Evolutionary conservation across 164 flowering plant genomes (phyloP), one percentile per base, ranked within the genome.

Genomic region (Piper betle): DNA sequence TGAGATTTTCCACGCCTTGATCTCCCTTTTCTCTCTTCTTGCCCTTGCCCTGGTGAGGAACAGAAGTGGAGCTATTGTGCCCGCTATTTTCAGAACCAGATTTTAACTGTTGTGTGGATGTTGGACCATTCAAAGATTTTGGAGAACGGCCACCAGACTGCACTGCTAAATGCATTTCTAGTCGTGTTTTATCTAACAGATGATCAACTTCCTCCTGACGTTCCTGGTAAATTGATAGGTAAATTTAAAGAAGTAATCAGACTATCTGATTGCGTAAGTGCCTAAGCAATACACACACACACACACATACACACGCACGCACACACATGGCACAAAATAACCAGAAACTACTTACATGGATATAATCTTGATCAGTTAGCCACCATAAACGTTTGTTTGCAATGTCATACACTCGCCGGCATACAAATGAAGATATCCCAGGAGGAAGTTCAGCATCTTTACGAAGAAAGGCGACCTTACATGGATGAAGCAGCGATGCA

Each of bases 381-480:
- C 97, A 93, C 91, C 96, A 86, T 77, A 93, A 79, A 80, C 92
- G 71, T 76, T 83, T 83, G 81, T 79, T 78, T 42, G 66, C 71
- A 57, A 74, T 84, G 77, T 93, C 97, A 78, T 88, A 93, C 48
- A 88, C 93, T 59, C 95, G 80, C 71, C 95, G 72, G 64, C 97
- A 90, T 57, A 93, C 85, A 79, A 93, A 90, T 50, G 96, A 86
- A 72, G 84, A 84, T 68, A 77, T 64, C 78, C 96, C 91, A 60
- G 92, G 55, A 62, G 96, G 94, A 79, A 86, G 92, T 70, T 86
- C 89, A 80, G 76, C 82, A 70, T 91, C 91, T 86, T 80, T 88
- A 61, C 83, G 85, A 72, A 93, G 92, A 74, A 93, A 93, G 72
- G 99, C 82, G 58, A 93, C 97, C 85, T 86, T 93, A 80, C 98